Evolutionary conservation across 768 basidiomycete species (phyloP).

Genomic region (Boletus sp.): DNA sequence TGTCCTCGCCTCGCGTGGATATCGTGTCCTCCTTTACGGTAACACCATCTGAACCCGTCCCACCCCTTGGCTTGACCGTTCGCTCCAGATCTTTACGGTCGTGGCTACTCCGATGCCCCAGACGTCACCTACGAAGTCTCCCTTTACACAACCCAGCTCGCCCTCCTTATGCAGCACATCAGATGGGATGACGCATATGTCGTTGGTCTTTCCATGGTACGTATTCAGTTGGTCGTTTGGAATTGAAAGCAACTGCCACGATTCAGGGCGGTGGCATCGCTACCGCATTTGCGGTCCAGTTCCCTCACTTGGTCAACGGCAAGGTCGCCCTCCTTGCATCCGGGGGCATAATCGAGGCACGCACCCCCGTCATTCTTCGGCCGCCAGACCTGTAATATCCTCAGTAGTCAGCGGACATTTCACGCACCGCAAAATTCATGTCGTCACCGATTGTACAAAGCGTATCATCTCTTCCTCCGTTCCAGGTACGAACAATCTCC

Average conservation of each 20-base stretch:
- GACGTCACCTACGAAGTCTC: conserved; percentile 60
- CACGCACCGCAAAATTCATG: conserved; percentile 74
- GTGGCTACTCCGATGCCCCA: conserved; percentile 82
- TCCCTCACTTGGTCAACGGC: conserved; percentile 66
- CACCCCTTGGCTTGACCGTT: conserved; percentile 1
- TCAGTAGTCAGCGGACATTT: conserved; percentile 58
- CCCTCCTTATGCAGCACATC: conserved; percentile 75
- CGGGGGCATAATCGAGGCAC: conserved; percentile 66
- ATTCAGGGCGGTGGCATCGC: conserved; percentile 70
- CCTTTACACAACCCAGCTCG: conserved; percentile 75
- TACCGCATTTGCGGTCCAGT: conserved; percentile 64
- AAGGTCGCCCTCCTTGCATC: conserved; percentile 66
- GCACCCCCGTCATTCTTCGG: neutral
- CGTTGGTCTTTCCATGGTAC: conserved; percentile 74
- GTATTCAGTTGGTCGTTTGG: neutral
- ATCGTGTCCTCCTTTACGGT: conserved; percentile 78
- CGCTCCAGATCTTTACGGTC: conserved; percentile 67
- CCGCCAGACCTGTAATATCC: neutral
- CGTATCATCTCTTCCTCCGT: conserved; percentile 57
- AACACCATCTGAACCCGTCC: conserved; percentile 3
- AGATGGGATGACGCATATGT: conserved; percentile 66
- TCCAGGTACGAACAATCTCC: conserved; percentile 43
- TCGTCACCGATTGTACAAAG: conserved; percentile 72
- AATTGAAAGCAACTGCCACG: conserved; percentile 9
- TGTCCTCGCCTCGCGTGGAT: conserved; percentile 55